phyloP scores from a whole-genome alignment of 768 basidiomycete genomes.

The Rossbeevera mucosa region DNA sequence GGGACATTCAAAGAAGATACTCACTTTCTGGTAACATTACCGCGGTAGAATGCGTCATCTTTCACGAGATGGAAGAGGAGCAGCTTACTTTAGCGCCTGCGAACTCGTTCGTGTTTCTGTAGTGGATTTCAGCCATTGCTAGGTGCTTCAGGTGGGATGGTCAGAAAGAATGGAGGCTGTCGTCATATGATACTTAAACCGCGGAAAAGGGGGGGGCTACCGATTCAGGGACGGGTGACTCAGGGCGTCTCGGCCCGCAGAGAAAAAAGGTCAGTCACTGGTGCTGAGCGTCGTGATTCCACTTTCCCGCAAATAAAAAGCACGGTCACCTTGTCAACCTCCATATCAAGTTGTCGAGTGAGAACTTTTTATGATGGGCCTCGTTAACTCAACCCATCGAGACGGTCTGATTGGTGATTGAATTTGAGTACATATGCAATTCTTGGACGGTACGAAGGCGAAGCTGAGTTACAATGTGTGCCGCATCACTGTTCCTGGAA shows the following conservation, averaged over 20 bases:
- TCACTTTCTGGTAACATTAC: conserved; percentile 11
- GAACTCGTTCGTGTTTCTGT: not conserved
- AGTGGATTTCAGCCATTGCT: conserved; percentile 3
- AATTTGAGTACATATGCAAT: not conserved
- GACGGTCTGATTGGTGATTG: not conserved
- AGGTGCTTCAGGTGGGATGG: not conserved
- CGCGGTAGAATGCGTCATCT: not conserved
- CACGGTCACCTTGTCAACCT: not conserved
- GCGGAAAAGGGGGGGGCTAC: conserved; percentile 2
- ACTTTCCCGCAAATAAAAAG: not conserved
- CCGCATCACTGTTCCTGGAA: not conserved
- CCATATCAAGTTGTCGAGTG: not conserved
- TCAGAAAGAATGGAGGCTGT: not conserved
- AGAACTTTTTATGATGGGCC: not conserved
- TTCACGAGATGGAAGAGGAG: not conserved
- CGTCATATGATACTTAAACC: conserved; percentile 8
- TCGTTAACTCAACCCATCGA: not conserved
- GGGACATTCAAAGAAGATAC: not conserved
- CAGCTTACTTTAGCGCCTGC: conserved; percentile 3
- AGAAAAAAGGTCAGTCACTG: not conserved
- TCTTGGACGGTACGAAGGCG: no score
- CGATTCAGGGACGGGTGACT: conserved; percentile 1
- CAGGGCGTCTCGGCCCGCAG: not conserved
- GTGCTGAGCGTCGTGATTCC: not conserved
- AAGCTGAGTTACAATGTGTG: not conserved